Base-by-base conservation (phyloP, 306 rosid species). In the Dalbergia cultrata region DNA sequence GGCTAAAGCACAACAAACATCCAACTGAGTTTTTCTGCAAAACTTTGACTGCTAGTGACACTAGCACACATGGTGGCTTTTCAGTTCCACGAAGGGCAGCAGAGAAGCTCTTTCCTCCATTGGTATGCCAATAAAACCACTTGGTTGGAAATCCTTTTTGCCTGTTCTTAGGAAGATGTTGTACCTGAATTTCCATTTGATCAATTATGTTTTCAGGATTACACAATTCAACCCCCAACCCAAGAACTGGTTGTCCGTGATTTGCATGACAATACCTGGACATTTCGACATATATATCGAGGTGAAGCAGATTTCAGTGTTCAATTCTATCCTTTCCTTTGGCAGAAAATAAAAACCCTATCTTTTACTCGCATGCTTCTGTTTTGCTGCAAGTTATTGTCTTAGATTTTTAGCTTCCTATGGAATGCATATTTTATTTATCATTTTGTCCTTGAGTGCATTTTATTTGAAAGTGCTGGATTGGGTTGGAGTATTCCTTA, bases 21-120 rank as follows among this genome's bases (percentile, higher is more conserved):
- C 98, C 99, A 12, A 93, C 60, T 71, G 98, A 94, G 59, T 94
- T 92, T 83, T 94, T 94, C 92, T 94, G 98, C 89, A 94, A 94
- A 84, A 92, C 93, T 53, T 92, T 96, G 87, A 94, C 98, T 12
- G 97, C 98, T 54, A 94, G 98, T 85, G 98, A 94, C 66, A 92
- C 97, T 2, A 94, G 98, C 87, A 92, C 98, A 0, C 98, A 92
- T 60, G 98, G 98, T 13, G 97, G 98, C 0, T 94, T 94, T 77
- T 94, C 97, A 2, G 98, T 94, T 72, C 98, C 98, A 2, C 91
- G 97, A 49, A 88, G 98, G 78, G 94, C 98, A 33, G 98, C 98
- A 17, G 98, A 94, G 70, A 94, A 94, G 87, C 97, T 92, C 16
- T 94, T 94, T 85, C 98, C 97, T 71, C 86, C 89, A 0, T 77